phyloP scores from a whole-genome alignment of 306 rosid genomes.

The Hylodesmum podocarpum region DNA sequence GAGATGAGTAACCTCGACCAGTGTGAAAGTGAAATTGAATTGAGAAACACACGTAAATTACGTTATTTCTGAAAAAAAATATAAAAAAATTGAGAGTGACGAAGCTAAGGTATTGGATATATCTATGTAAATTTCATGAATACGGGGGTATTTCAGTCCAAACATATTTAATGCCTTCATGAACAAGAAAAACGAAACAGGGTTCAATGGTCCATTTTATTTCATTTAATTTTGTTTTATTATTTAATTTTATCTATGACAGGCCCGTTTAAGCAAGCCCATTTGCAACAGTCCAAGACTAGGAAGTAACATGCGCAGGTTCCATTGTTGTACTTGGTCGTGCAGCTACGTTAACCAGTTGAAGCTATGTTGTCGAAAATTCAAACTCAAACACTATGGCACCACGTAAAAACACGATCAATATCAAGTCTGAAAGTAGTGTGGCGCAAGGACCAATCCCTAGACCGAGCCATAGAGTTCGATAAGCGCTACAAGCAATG shows the following conservation, averaged over 20 bases:
- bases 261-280: neutral
- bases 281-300: no score
- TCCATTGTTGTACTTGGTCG: neutral
- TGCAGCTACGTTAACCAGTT: neutral
- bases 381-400: constrained; percentile 4
- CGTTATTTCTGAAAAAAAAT: neutral
- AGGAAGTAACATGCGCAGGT: no score
- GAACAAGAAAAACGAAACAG: neutral
- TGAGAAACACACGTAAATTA: neutral
- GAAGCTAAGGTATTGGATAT: constrained; percentile 44
- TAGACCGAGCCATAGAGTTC: constrained; percentile 71
- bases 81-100: neutral
- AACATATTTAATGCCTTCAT: neutral
- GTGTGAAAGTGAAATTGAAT: constrained; percentile 19
- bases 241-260: no score
- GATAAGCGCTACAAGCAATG: constrained; percentile 58
- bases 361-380: constrained; percentile 42
- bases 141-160: constrained; percentile 29
- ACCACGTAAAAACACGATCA: constrained; percentile 25
- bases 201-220: no score
- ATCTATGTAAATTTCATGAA: neutral
- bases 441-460: constrained; percentile 77
- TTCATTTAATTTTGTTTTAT: no score
- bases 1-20: constrained; percentile 32
- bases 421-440: constrained; percentile 76